Evolutionary conservation across 495 filamentous ascomycete genomes (phyloP).

Genomic region (Xylaria bambusicola): DNA sequence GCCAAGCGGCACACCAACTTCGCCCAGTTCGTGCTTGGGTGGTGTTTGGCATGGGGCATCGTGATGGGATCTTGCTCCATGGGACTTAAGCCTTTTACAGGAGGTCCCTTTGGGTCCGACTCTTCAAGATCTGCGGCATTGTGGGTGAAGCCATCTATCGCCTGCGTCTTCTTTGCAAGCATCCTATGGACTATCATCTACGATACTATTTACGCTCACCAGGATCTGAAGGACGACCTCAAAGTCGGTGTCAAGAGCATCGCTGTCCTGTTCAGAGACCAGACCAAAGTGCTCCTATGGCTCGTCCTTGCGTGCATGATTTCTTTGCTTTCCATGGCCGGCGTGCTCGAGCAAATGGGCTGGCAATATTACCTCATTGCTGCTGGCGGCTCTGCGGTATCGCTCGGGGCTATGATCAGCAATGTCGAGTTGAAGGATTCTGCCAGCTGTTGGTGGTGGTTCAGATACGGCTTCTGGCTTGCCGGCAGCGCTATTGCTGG

Average conservation of each 20-base stretch:
- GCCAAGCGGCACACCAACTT: slow-evolving; percentile 46
- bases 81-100: slow-evolving; percentile 30
- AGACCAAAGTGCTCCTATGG: slow-evolving; percentile 35
- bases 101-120: slow-evolving; percentile 24
- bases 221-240: slow-evolving; percentile 41
- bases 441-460: slow-evolving; percentile 45
- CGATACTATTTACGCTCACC: slow-evolving; percentile 49
- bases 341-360: slow-evolving; percentile 28
- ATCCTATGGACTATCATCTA: slow-evolving; percentile 41
- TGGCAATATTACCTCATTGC: slow-evolving; percentile 32
- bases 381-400: slow-evolving; percentile 29
- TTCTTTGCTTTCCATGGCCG: slow-evolving; percentile 26
- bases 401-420: slow-evolving; percentile 39
- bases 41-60: slow-evolving; percentile 39
- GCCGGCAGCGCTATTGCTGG: slow-evolving; percentile 35
- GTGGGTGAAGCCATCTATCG: slow-evolving; percentile 23
- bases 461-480: slow-evolving; percentile 39
- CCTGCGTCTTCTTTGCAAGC: slow-evolving; percentile 28
- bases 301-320: slow-evolving; percentile 28
- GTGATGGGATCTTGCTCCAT: slow-evolving; percentile 34
- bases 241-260: slow-evolving; percentile 39
- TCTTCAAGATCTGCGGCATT: not conserved
- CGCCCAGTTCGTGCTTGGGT: slow-evolving; percentile 43
- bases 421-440: slow-evolving; percentile 40
- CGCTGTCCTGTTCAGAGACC: slow-evolving; percentile 39